Base-by-base conservation (phyloP, 257 asterid genomes). In the Echites panduratus region DNA sequence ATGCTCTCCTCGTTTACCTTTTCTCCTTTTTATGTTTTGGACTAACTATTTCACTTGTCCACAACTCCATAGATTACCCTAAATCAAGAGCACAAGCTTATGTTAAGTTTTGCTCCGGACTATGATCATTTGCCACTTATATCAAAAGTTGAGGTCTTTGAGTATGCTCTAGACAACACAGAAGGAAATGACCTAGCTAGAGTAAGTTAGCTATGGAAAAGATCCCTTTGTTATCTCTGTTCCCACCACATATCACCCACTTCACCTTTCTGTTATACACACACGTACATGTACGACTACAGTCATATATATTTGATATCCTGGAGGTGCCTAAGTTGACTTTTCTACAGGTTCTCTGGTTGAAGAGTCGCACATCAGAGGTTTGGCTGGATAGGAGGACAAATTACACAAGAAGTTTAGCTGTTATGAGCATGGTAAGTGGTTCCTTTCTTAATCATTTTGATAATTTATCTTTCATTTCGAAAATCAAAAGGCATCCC, bases 301-400 rank as follows among this genome's bases (percentile, higher is more conserved):
- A 22, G 20, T 19, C 48, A 19, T 17, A 50, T n/a, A 14, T 20
- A 65, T 71, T 71, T 80, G 48, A 73, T 73, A 54, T 76, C 47
- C 44, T 73, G 48, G 74, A 54, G 63, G 73, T 76, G 74, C 68
- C 78, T 41, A n/a, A 47, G 61, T 61, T 9, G 44, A 59, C 50
- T 66, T 49, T 72, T 75, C 16, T 57, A 71, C 45, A 95, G 99
- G 95, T 95, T 58, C 96, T 95, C 67, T 95, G 99, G 99, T 87
- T 95, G 80, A 95, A 95, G 85, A 95, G 99, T 77, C 99, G 98
- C 81, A 95, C 99, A 73, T 92, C 99, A 43, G 99, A 95, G 83
- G 91, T 95, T 71, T 95, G 99, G 98, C 80, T 95, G 81, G 96
- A 85, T 80, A 89, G 99, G 82, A 92, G 98, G 88, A 95, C 99